Conservation (phyloP, 305 asterid species). For the Andrographis paniculata region DNA sequence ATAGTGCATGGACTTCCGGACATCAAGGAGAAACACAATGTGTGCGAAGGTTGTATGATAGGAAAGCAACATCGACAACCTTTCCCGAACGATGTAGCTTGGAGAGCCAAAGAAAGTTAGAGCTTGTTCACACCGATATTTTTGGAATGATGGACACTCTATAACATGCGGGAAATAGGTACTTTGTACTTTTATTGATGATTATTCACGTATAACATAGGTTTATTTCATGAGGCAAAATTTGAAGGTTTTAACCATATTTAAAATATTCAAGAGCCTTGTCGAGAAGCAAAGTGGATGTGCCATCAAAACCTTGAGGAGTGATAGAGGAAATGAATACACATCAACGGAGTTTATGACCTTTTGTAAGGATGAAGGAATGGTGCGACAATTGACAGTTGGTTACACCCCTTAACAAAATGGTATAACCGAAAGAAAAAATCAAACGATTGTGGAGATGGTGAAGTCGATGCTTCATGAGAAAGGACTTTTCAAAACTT, state of each 20-base stretch:
- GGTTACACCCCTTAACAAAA: not conserved
- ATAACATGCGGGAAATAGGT: not conserved
- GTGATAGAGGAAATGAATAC: slow-evolving; percentile 5
- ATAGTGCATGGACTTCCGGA: not conserved
- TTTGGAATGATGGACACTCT: not conserved
- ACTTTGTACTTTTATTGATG: not conserved
- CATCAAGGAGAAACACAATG: not conserved
- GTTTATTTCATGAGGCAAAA: slow-evolving; percentile 3
- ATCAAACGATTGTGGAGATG: slow-evolving; percentile 1
- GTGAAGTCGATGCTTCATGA: slow-evolving; percentile 1
- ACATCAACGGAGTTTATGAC: not conserved
- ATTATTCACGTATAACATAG: not conserved
- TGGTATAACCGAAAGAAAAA: not conserved
- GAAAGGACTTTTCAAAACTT: not conserved
- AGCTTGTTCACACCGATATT: not conserved
- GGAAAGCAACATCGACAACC: not conserved
- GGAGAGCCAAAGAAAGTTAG: not conserved
- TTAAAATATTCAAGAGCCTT: slow-evolving; percentile 3
- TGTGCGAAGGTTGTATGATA: not conserved
- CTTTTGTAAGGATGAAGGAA: slow-evolving; percentile 1
- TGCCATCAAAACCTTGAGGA: not conserved
- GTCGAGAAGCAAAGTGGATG: not conserved
- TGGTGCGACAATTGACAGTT: slow-evolving; percentile 1
- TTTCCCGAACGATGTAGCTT: not conserved
- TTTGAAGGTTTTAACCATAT: not conserved